Base-by-base conservation (phyloP, 495 filamentous ascomycete genomes). In the Aspergillus nanangensis region DNA sequence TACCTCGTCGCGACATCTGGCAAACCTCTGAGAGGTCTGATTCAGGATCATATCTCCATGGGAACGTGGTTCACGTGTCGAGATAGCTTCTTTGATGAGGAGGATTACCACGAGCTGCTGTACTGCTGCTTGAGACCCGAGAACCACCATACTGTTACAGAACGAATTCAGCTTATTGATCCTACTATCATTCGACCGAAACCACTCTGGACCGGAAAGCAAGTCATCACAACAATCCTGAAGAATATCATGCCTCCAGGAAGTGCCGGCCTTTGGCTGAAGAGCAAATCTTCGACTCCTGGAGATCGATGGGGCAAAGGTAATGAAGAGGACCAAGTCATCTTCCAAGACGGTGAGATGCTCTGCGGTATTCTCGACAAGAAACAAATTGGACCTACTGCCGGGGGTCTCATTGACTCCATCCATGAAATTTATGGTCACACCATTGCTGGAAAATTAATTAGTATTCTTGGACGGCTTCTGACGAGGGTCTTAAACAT, bases 21-120 rank as follows among this genome's bases (percentile, higher is more conserved):
- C 25, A 95, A 95, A 55, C 94, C 94, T 0, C 76, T 99, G 34
- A 75, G 94, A 77, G 94, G 94, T 79, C 70, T 99, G 37, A 99
- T 99, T 63, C 94, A 99, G 66, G 94, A 99, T 78, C 94, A 99
- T 63, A 84, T 99, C 45, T 95, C 90, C 2, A 92, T 99, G 65
- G 87, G 87, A 15, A 88, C 95, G 3, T 85, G 83, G 73, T 76
- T 99, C 45, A 95, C 90, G 32, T 94, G 82, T 59, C 82, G 86
- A 60, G 94, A 99, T 64, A 88, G 83, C n/a, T 89, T 96, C 57
- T 95, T 97, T 51, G 83, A 86, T 44, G 74, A 82, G 48, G 83
- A 86, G n/a, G 82, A 89, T 42, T 97, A 96, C 61, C 86, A 96
- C 47, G 87, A 97, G 61, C 76, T 99, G 19, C 67, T 99, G 9